These are phyloP conservation scores for Leccinum subrobustum DNA, from an alignment of 1,284 basidiomycete species.

Conservation along the genomic window DNA sequence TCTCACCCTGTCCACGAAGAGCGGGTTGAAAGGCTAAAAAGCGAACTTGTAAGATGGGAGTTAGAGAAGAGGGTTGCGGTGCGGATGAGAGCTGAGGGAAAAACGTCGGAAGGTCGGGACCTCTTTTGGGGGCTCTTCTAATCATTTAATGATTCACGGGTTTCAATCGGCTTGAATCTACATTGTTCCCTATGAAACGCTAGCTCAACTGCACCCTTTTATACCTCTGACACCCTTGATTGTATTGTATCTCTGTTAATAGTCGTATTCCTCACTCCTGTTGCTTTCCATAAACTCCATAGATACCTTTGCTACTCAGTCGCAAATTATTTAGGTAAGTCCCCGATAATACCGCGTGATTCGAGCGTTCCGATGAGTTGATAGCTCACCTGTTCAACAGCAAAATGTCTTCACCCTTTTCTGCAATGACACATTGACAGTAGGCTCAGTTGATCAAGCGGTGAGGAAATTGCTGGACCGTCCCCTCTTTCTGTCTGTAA, in stretches of 20 bases:
- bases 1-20: constrained; percentile 56
- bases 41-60: constrained; percentile 58
- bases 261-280: background rate
- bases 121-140: constrained; percentile 14
- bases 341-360: background rate
- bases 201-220: background rate
- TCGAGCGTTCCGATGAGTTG: background rate
- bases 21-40: constrained; percentile 46
- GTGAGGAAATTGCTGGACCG: too few species aligned
- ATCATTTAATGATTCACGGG: constrained; percentile 5
- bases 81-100: constrained; percentile 22
- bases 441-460: too few species aligned
- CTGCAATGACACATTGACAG: background rate
- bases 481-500: too few species aligned
- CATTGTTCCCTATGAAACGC: background rate
- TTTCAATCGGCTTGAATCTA: constrained; percentile 2
- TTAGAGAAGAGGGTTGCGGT: constrained; percentile 36
- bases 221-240: background rate
- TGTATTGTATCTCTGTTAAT: background rate
- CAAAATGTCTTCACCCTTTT: background rate
- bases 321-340: background rate
- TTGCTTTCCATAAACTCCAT: background rate
- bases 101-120: background rate
- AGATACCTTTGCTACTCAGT: background rate
- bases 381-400: background rate